These are phyloP conservation scores for Micractinium sp. DNA, from an alignment of 139 green algal species.

Conservation along the genomic window DNA sequence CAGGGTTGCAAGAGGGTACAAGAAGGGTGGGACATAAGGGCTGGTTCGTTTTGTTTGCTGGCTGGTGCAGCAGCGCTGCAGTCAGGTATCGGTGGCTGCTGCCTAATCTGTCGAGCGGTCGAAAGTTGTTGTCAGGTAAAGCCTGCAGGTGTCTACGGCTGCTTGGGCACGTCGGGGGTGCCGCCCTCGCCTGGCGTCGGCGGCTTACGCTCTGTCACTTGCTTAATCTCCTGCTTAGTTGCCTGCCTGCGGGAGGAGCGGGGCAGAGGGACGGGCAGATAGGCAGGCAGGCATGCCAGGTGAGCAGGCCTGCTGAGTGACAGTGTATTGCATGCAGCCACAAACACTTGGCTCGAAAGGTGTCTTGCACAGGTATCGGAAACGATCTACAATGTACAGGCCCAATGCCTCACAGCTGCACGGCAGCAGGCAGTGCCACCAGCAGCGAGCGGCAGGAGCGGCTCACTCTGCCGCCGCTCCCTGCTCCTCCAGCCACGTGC, in stretches of 20 bases:
- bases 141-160: background rate
- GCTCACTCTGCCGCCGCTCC: constrained; percentile 52
- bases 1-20: background rate
- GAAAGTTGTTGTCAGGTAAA: background rate
- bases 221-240: constrained; percentile 46
- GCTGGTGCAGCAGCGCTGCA: background rate
- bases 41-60: background rate
- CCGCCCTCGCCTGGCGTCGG: constrained; percentile 5
- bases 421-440: background rate
- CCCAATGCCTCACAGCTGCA: background rate
- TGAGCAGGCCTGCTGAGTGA: too few relatives aligned
- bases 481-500: constrained; percentile 60
- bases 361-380: too few relatives aligned
- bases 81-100: background rate
- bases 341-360: too few relatives aligned
- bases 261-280: background rate
- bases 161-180: constrained; percentile 11
- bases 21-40: background rate
- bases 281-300: too few relatives aligned
- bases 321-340: too few relatives aligned
- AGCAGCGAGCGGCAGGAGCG: background rate
- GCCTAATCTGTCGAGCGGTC: background rate
- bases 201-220: constrained; percentile 34
- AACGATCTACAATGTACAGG: too few relatives aligned
- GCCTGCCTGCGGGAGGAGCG: constrained; percentile 12